A percentile compares a stretch with the other conserved stretches of the same genome.
phyloP scores from a whole-genome alignment of 192 early-diverging fungal species.

The Coemansia reversa region DNA sequence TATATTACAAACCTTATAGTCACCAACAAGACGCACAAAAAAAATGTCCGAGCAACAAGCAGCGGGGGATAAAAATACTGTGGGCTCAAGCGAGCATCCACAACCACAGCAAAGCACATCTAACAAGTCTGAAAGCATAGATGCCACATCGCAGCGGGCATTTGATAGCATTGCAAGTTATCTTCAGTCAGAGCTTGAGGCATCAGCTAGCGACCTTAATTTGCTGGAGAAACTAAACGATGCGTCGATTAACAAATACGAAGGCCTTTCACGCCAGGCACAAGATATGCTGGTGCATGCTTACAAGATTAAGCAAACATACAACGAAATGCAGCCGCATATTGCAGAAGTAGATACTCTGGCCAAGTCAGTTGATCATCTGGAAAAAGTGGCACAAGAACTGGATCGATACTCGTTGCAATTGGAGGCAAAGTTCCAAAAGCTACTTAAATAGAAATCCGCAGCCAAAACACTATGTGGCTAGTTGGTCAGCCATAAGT shows the following conservation, averaged over 20 bases:
- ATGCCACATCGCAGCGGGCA: constrained; percentile 33
- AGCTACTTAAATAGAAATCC: constrained; percentile 26
- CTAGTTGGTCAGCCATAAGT: not conserved
- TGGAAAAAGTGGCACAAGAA: constrained; percentile 43
- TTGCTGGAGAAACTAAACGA: constrained; percentile 51
- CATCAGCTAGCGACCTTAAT: constrained; percentile 33
- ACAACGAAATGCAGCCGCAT: constrained; percentile 50
- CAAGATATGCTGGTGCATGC: constrained; percentile 54
- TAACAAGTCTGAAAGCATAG: constrained; percentile 8
- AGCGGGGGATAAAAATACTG: not conserved
- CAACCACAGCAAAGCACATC: not conserved
- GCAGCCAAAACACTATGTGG: not conserved
- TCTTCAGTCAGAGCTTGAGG: constrained; percentile 47
- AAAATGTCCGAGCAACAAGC: no score
- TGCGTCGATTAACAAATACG: constrained; percentile 48
- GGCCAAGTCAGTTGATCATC: constrained; percentile 32
- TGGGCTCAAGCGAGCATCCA: not conserved
- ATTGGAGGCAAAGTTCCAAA: constrained; percentile 44
- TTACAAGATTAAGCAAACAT: constrained; percentile 52
- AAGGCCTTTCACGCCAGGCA: constrained; percentile 49
- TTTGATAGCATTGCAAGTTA: constrained; percentile 45
- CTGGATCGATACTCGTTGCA: constrained; percentile 47
- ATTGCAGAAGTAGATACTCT: constrained; percentile 36
- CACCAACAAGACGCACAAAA: no score
- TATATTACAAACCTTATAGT: no score